Evolutionary conservation across 805 yeast genomes (phyloP), one percentile per base, ranked within the genome.

Genomic region (Kockiozyma suomiensis): DNA sequence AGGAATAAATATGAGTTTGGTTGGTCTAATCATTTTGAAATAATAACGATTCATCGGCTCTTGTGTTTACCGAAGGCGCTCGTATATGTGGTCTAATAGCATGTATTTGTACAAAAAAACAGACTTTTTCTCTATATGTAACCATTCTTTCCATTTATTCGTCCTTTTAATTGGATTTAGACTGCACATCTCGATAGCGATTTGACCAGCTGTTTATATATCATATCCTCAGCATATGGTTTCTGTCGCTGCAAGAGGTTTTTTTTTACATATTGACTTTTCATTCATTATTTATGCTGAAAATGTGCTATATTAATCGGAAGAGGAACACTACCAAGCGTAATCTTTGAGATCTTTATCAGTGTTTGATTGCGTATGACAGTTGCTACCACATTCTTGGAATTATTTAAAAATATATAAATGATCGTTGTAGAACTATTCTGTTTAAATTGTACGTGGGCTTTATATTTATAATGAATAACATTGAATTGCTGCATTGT

Each of bases 301-400:
- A 55, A 30, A 43, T 52, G 54, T 57, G 61, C 61, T 40, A 57
- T 43, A 50, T 51, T 21, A 30, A 57, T 35, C 25, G 26, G 32
- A 19, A 37, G 45, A 33, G 56, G 41, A 48, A 48, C 51, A 46
- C 54, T 56, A 57, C 61, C 61, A 57, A 57, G 56, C 61, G 61
- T 43, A 42, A 32, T 35, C 56, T 30, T 19, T 38, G 52, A n/a
- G n/a, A n/a, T n/a, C 17, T 6, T 21, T 46, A 43, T 17, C 40
- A 42, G 33, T 57, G 61, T 30, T 28, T 48, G 53, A 40, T 23
- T 42, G 56, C 56, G 61, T 57, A 57, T 57, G 61, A 50, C 61
- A 55, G 50, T 28, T 42, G 52, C 43, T 40, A 37, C 55, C 35
- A 57, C 53, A 57, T 21, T 21, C n/a, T 12, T 8, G 6, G 10